phyloP scores from a whole-genome alignment of 192 early-diverging fungal genomes.

The Diversispora epigaea region DNA sequence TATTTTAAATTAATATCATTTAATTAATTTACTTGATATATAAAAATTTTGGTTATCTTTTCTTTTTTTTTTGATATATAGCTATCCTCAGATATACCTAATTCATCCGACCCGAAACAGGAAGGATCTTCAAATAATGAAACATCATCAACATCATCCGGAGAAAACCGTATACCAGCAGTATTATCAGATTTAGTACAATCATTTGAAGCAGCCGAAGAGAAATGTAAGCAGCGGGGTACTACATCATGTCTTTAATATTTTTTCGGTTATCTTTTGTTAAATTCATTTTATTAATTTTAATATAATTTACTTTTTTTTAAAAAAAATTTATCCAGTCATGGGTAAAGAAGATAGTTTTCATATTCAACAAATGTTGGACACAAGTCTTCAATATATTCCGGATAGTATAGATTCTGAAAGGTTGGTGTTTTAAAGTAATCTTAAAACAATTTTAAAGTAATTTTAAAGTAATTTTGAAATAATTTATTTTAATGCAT shows the following conservation, averaged over 20 bases:
- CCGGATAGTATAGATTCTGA: conserved; percentile 84
- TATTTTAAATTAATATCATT: not conserved
- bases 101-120: conserved; percentile 13
- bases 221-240: conserved; percentile 41
- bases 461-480: no score
- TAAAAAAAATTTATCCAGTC: conserved; percentile 32
- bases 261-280: not conserved
- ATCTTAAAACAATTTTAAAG: no score
- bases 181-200: conserved; percentile 56
- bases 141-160: conserved; percentile 23
- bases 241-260: conserved; percentile 8
- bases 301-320: not conserved
- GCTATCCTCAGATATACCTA: not conserved
- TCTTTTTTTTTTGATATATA: not conserved
- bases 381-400: conserved; percentile 78
- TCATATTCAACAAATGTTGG: conserved; percentile 72
- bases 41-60: not conserved
- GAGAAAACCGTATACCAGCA: conserved; percentile 52
- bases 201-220: conserved; percentile 55
- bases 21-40: not conserved
- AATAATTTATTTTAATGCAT: no score
- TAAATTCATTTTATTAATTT: conserved; percentile 20
- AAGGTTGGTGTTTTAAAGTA: conserved; percentile 45
- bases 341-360: conserved; percentile 48
- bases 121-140: conserved; percentile 17